A percentile compares a stretch with the other conserved stretches of the same genome.
Evolutionary conservation across 164 flowering plant species (phyloP).

Genomic region (Brasenia schreberi): DNA sequence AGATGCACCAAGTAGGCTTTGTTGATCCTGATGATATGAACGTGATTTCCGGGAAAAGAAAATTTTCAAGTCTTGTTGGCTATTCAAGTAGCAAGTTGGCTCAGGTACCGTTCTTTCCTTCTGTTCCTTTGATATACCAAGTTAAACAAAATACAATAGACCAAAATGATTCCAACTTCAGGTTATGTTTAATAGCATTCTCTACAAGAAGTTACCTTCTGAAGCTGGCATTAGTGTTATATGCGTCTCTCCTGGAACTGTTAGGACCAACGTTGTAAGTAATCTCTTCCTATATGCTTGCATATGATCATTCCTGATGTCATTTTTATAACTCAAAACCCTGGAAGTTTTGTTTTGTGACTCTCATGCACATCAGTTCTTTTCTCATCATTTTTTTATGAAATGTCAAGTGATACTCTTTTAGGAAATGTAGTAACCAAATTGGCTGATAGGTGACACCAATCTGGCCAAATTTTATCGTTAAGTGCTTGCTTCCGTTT

Average conservation of each 20-base stretch:
- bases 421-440: too few species aligned
- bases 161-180: slow-evolving; percentile 18
- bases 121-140: too few species aligned
- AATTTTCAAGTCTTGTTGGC: slow-evolving; percentile 65
- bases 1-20: slow-evolving; percentile 93
- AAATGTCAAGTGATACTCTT: too few species aligned
- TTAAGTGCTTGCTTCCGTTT: background rate
- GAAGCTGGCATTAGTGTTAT: slow-evolving; percentile 80
- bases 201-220: slow-evolving; percentile 70
- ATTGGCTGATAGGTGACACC: too few species aligned
- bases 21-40: slow-evolving; percentile 96
- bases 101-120: slow-evolving; percentile 36
- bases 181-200: slow-evolving; percentile 90
- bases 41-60: slow-evolving; percentile 64
- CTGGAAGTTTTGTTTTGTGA: slow-evolving; percentile 4
- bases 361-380: too few species aligned
- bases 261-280: slow-evolving; percentile 94
- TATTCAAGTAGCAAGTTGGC: slow-evolving; percentile 88
- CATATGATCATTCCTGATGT: background rate
- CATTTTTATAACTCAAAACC: too few species aligned
- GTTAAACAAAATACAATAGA: background rate
- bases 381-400: too few species aligned
- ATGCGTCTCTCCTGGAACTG: slow-evolving; percentile 94
- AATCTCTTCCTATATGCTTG: background rate
- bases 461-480: too few species aligned